Percentiles rank a stretch among this genome's conserved stretches.
Conservation (phyloP, 768 basidiomycete genomes). For the Agaricus blazei region DNA sequence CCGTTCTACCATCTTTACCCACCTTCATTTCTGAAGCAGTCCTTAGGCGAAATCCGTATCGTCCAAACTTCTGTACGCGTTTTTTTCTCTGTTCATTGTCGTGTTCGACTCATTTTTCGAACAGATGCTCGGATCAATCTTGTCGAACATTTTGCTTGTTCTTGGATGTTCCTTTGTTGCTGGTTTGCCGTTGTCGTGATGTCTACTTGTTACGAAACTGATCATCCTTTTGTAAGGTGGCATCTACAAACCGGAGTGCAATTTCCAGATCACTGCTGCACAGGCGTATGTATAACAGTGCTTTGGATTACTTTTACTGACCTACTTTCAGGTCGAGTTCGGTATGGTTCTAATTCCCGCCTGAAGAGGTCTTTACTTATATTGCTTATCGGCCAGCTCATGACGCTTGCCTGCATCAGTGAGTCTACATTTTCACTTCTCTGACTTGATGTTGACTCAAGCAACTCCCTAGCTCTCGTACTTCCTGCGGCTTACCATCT, state of each 20-base stretch:
- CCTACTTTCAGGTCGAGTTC: slow-evolving; percentile 37
- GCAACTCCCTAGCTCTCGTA: slow-evolving; percentile 52
- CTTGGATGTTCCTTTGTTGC: slow-evolving; percentile 89
- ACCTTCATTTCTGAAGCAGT: slow-evolving; percentile 9
- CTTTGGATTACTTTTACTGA: slow-evolving; percentile 3
- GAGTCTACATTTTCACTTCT: slow-evolving; percentile 20
- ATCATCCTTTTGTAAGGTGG: slow-evolving; percentile 43
- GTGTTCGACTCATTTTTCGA: background rate
- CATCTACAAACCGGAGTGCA: slow-evolving; percentile 55
- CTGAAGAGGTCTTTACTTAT: background rate
- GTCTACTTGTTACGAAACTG: background rate
- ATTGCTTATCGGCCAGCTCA: slow-evolving; percentile 38
- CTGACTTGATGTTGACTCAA: background rate
- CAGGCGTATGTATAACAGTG: slow-evolving; percentile 60
- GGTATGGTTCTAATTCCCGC: slow-evolving; percentile 21
- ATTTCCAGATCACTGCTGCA: slow-evolving; percentile 80
- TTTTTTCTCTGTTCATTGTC: background rate
- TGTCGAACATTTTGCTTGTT: slow-evolving; percentile 87
- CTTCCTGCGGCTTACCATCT: slow-evolving; percentile 85
- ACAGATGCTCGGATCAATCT: slow-evolving; percentile 85
- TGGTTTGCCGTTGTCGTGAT: slow-evolving; percentile 31
- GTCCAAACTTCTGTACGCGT: slow-evolving; percentile 80
- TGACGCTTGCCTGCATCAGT: slow-evolving; percentile 88
- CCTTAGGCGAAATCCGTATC: slow-evolving; percentile 70
- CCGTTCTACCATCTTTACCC: background rate